These are phyloP conservation scores for Penicillium expansum DNA, from an alignment of 2,329 filamentous ascomycete species.

Conservation along the genomic window DNA sequence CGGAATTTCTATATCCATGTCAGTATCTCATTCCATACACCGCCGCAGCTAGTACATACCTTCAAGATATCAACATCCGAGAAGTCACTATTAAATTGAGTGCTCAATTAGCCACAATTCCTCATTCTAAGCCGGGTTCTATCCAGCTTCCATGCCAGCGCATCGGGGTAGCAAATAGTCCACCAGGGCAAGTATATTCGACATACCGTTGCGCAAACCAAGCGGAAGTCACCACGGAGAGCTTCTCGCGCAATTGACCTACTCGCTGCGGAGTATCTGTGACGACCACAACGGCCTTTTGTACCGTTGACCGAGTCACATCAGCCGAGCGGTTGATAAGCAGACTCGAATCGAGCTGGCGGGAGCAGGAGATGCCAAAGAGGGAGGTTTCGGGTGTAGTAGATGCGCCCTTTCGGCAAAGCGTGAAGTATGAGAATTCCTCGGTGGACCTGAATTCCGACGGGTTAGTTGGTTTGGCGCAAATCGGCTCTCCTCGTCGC, in stretches of 20 bases:
- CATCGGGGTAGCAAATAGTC: not conserved
- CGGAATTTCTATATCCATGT: constrained; percentile 68
- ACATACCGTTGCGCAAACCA: constrained; percentile 86
- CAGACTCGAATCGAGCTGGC: constrained; percentile 78
- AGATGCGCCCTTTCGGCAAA: constrained; percentile 57
- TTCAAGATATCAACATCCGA: constrained; percentile 84
- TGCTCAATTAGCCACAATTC: constrained; percentile 1
- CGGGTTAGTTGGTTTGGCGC: constrained; percentile 1
- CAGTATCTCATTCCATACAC: constrained; percentile 7
- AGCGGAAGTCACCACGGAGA: constrained; percentile 85
- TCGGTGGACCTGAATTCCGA: constrained; percentile 60
- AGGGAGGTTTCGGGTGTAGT: constrained; percentile 68
- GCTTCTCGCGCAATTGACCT: constrained; percentile 82
- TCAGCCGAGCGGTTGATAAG: constrained; percentile 78
- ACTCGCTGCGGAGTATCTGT: constrained; percentile 87
- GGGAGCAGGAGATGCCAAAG: constrained; percentile 93
- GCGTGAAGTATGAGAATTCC: constrained; percentile 98
- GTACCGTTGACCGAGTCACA: constrained; percentile 94
- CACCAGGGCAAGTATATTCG: not conserved
- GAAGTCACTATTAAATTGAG: constrained; percentile 63
- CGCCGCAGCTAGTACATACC: constrained; percentile 33
- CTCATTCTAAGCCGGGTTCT: not conserved
- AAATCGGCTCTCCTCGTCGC: not conserved
- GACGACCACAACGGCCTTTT: constrained; percentile 96
- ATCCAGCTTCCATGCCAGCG: not conserved